phyloP scores from a whole-genome alignment of 805 yeast species.

The Jamesozyma piceae region DNA sequence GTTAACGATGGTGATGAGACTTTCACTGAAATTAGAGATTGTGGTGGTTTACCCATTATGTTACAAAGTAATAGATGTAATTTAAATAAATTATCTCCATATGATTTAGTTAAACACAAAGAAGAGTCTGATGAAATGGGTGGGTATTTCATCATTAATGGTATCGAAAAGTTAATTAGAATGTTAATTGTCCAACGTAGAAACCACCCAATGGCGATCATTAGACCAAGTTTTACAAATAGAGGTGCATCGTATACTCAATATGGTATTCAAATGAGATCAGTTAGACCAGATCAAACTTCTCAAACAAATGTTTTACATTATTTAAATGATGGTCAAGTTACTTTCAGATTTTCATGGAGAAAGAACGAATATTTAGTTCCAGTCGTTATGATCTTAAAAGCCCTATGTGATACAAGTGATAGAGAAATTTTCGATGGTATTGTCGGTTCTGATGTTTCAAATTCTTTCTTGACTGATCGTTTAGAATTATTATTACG shows the following conservation, averaged over 20 bases:
- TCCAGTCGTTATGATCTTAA: conserved; percentile 86
- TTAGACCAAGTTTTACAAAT: conserved; percentile 87
- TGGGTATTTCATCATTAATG: conserved; percentile 92
- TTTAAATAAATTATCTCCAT: conserved; percentile 72
- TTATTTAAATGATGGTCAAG: conserved; percentile 90
- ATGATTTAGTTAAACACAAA: conserved; percentile 61
- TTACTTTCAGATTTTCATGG: conserved; percentile 95
- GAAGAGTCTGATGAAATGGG: conserved; percentile 96
- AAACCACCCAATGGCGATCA: conserved; percentile 95
- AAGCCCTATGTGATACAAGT: conserved; percentile 81
- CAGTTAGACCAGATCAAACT: conserved; percentile 93
- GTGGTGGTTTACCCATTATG: conserved; percentile 89
- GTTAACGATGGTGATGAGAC: conserved; percentile 83
- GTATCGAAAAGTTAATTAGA: conserved; percentile 92
- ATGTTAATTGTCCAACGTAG: conserved; percentile 97
- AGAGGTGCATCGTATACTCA: conserved; percentile 87
- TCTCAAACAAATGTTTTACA: conserved; percentile 97
- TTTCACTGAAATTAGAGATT: conserved; percentile 69
- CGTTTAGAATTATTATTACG: conserved; percentile 90
- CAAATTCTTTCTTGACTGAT: conserved; percentile 91
- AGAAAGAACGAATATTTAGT: conserved; percentile 89
- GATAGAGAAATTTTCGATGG: conserved; percentile 96
- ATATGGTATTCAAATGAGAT: conserved; percentile 88
- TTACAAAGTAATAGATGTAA: conserved; percentile 86
- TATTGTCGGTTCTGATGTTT: conserved; percentile 78